These are phyloP conservation scores for Arthrobotrys megalospora DNA, from an alignment of 2,329 filamentous ascomycete species.

Conservation along the genomic window DNA sequence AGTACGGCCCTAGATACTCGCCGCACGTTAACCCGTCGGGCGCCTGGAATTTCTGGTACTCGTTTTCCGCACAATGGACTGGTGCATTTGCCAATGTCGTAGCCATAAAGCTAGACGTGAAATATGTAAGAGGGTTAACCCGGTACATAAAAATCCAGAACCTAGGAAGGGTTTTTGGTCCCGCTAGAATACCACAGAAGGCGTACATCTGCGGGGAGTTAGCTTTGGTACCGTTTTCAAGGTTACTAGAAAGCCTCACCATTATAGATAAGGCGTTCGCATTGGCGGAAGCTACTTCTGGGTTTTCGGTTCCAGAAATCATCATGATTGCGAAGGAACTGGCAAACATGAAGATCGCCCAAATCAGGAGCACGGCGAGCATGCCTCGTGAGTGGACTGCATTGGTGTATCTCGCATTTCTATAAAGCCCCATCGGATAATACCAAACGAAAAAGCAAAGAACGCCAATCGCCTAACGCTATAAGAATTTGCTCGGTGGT, in stretches of 20 bases:
- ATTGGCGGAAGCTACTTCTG: slow-evolving; percentile 82
- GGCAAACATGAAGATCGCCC: slow-evolving; percentile 83
- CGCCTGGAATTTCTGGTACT: slow-evolving; percentile 78
- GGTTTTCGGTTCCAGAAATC: slow-evolving; percentile 81
- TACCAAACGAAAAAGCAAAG: slow-evolving; percentile 87
- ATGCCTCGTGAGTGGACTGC: slow-evolving; percentile 78
- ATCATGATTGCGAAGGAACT: slow-evolving; percentile 85
- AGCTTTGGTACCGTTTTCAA: slow-evolving; percentile 69
- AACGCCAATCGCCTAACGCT: slow-evolving; percentile 78
- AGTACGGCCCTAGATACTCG: slow-evolving; percentile 72
- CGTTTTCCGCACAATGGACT: slow-evolving; percentile 78
- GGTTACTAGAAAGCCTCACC: slow-evolving; percentile 79
- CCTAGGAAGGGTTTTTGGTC: slow-evolving; percentile 75
- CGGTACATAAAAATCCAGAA: slow-evolving; percentile 92
- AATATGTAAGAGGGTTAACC: slow-evolving; percentile 84
- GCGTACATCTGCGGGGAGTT: slow-evolving; percentile 46
- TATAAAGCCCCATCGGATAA: slow-evolving; percentile 84
- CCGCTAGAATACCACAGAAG: slow-evolving; percentile 75
- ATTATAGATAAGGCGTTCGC: slow-evolving; percentile 78
- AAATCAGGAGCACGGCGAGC: slow-evolving; percentile 83
- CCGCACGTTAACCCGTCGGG: slow-evolving; percentile 73
- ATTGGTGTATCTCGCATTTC: slow-evolving; percentile 76
- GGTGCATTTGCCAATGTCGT: slow-evolving; percentile 77
- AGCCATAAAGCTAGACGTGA: slow-evolving; percentile 81
- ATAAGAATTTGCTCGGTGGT: slow-evolving; percentile 67